Conservation (phyloP, 1,284 basidiomycete genomes). For the Stereum hirsutum region DNA sequence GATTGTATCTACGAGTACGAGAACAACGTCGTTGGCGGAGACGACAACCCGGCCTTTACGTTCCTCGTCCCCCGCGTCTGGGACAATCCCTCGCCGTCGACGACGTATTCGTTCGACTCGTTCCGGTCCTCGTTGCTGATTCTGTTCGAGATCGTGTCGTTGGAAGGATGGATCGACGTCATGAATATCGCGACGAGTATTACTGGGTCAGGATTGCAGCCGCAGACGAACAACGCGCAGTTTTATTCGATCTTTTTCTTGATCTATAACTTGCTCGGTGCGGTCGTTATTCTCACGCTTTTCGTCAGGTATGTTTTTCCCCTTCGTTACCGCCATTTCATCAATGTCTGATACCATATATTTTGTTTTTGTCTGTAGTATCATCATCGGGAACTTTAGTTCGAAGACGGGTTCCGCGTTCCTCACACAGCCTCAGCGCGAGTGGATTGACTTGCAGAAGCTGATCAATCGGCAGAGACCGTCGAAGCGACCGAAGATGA, state of each 20-base stretch:
- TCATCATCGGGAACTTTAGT: conserved; percentile 94
- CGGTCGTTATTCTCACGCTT: conserved; percentile 81
- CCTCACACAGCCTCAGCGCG: conserved; percentile 82
- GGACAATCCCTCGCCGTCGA: conserved; percentile 81
- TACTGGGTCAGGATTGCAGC: conserved; percentile 61
- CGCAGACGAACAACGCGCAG: conserved; percentile 62
- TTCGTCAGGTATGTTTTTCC: conserved; percentile 65
- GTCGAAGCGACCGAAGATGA: conserved; percentile 65
- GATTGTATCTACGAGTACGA: conserved; percentile 77
- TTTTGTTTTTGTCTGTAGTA: conserved; percentile 34
- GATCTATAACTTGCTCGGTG: conserved; percentile 90
- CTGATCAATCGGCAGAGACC: conserved; percentile 85
- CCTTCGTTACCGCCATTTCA: not conserved
- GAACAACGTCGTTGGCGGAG: conserved; percentile 44
- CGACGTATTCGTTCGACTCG: conserved; percentile 86
- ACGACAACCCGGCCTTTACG: conserved; percentile 31
- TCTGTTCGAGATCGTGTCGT: conserved; percentile 92
- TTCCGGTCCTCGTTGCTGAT: conserved; percentile 86
- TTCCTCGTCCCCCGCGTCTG: conserved; percentile 83
- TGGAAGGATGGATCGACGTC: conserved; percentile 95
- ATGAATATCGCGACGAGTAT: conserved; percentile 82
- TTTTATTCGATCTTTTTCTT: conserved; percentile 90
- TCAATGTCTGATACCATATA: not conserved
- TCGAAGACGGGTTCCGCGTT: conserved; percentile 79
- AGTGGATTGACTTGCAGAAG: conserved; percentile 93